Evolutionary conservation across 176 grass and related monocot species (phyloP).

Genomic region (Oryza glaberrima): DNA sequence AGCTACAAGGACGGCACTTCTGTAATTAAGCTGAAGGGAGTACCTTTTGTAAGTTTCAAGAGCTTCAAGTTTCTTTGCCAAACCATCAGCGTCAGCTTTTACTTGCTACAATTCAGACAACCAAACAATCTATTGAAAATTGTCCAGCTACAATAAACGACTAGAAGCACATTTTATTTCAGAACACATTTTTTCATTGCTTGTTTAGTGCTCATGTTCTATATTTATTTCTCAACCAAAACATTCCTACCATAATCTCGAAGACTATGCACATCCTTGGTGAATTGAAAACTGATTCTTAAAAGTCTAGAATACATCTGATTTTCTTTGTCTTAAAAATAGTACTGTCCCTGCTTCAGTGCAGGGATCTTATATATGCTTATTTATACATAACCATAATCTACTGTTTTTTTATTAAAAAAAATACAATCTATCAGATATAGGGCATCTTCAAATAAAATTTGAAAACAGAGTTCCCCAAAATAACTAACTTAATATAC

Average conservation of each 20-base stretch:
- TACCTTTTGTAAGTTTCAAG: constrained; percentile 71
- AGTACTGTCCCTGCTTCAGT: neutral
- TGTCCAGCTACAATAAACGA: neutral
- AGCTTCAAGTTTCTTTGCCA: constrained; percentile 62
- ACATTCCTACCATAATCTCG: neutral
- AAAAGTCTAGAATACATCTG: neutral
- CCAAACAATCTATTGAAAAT: neutral
- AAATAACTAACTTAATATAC: neutral
- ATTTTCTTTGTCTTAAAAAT: neutral
- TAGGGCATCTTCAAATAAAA: constrained; percentile 9
- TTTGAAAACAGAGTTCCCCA: neutral
- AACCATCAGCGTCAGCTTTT: constrained; percentile 56
- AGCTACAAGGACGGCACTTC: neutral
- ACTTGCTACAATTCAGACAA: constrained; percentile 52
- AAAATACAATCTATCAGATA: neutral
- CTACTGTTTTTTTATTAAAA: neutral
- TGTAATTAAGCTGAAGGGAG: neutral
- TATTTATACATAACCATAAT: constrained; percentile 22
- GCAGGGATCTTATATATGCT: neutral
- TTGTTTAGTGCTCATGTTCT: neutral
- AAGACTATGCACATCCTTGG: neutral
- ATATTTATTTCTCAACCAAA: neutral
- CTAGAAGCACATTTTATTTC: too few species aligned
- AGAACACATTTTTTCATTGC: neutral
- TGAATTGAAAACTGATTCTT: constrained; percentile 6